phyloP scores from a whole-genome alignment of 1,284 basidiomycete genomes.

The Puccinia horiana region DNA sequence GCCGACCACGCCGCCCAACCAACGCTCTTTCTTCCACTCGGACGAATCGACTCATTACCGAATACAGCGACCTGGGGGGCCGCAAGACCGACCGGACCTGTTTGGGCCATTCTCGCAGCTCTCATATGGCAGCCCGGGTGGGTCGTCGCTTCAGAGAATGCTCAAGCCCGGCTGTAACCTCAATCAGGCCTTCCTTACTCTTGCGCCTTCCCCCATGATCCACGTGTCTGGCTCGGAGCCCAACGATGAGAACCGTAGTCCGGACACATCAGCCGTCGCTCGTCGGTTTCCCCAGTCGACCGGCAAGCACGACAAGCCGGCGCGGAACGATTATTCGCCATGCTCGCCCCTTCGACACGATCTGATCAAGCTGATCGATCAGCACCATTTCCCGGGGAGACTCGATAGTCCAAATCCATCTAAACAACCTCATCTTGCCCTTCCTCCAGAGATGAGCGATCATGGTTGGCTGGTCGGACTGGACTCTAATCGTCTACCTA shows the following conservation, averaged over 20 bases:
- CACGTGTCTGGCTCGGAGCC: background rate
- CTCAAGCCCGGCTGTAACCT: conserved; percentile 25
- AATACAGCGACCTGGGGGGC: background rate
- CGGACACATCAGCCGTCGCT: background rate
- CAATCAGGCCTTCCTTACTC: conserved; percentile 11
- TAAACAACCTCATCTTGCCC: background rate
- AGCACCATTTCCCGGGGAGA: background rate
- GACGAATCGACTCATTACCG: background rate
- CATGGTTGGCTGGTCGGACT: background rate
- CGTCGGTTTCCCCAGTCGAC: background rate
- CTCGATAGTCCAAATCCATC: background rate
- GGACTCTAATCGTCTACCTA: background rate
- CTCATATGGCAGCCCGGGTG: background rate
- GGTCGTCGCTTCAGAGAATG: background rate
- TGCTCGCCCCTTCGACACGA: conserved; percentile 2
- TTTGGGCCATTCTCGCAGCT: conserved; percentile 10
- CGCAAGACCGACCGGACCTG: background rate
- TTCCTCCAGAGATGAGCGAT: background rate
- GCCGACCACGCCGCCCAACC: conserved; percentile 3
- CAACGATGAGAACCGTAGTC: background rate
- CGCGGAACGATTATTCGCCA: background rate
- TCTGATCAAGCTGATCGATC: background rate
- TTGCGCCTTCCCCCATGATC: conserved; percentile 2
- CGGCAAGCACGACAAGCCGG: background rate
- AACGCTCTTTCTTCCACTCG: background rate